Conservation (phyloP, 2,329 filamentous ascomycete genomes). For the Talaromyces sp. region DNA sequence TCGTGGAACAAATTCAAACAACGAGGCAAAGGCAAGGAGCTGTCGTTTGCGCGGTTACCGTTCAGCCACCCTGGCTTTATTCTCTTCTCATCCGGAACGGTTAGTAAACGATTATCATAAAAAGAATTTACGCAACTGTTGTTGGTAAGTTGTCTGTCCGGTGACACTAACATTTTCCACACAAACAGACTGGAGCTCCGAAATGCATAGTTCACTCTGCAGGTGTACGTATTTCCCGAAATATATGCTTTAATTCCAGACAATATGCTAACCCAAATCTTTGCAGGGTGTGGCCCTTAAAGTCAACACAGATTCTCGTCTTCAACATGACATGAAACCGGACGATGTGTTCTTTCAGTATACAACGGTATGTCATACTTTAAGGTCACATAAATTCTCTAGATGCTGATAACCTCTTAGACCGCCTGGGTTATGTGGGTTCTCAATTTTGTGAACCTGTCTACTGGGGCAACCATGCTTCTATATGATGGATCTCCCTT, state of each 20-base stretch:
- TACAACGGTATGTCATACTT: background rate
- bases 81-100: background rate
- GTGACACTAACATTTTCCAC: too few relatives aligned
- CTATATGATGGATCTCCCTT: background rate
- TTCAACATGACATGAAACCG: background rate
- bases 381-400: too few relatives aligned
- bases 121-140: too few relatives aligned
- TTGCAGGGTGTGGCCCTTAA: background rate
- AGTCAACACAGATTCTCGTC: background rate
- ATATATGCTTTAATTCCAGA: too few relatives aligned
- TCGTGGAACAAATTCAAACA: background rate
- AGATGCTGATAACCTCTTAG: too few relatives aligned
- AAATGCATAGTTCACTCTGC: background rate
- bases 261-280: background rate
- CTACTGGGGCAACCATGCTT: background rate
- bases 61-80: background rate
- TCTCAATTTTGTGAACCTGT: background rate
- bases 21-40: background rate
- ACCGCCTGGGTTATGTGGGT: background rate
- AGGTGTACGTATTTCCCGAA: background rate
- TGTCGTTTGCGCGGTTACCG: background rate
- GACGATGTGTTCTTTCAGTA: background rate
- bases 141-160: too few relatives aligned
- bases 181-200: background rate
- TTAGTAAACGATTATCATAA: background rate